Conservation (phyloP, 2,329 filamentous ascomycete genomes). For the Ascochyta rabiei region DNA sequence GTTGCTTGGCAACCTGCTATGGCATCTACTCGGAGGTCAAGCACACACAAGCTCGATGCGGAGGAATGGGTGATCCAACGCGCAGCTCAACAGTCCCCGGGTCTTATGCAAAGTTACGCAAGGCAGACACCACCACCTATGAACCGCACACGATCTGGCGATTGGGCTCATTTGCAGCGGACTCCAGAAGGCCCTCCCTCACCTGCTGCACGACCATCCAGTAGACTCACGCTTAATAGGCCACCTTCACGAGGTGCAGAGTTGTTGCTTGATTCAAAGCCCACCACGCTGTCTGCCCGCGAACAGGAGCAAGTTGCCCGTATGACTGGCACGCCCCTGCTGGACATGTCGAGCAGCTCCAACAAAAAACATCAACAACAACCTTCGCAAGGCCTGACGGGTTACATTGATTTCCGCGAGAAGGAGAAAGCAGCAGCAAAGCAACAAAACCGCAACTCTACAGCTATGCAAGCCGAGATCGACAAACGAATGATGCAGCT, state of each 20-base stretch:
- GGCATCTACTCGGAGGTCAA: slow-evolving; percentile 53
- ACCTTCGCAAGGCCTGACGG: slow-evolving; percentile 67
- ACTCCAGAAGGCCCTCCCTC: slow-evolving; percentile 32
- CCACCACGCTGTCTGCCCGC: slow-evolving; percentile 74
- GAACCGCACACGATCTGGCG: slow-evolving; percentile 51
- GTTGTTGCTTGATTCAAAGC: slow-evolving; percentile 59
- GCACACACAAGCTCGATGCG: slow-evolving; percentile 66
- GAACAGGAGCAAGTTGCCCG: slow-evolving; percentile 90
- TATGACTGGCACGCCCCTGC: slow-evolving; percentile 76
- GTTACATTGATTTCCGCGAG: slow-evolving; percentile 79
- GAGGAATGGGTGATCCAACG: slow-evolving; percentile 87
- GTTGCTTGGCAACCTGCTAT: slow-evolving; percentile 82
- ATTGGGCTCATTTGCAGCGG: slow-evolving; percentile 52
- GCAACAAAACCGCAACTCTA: slow-evolving; percentile 37
- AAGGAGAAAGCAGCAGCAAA: slow-evolving; percentile 65
- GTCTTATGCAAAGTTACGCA: slow-evolving; percentile 59
- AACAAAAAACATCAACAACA: slow-evolving; percentile 48
- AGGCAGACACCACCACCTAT: slow-evolving; percentile 57
- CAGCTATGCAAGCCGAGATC: slow-evolving; percentile 45
- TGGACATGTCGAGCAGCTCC: slow-evolving; percentile 65
- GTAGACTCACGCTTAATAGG: slow-evolving; percentile 42
- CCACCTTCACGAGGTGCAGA: slow-evolving; percentile 66
- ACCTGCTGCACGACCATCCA: slow-evolving; percentile 33
- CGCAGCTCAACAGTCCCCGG: slow-evolving; percentile 58
- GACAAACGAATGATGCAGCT: slow-evolving; percentile 41